Base-by-base conservation (phyloP, 1,284 basidiomycete genomes). In the Naganishia sp. region DNA sequence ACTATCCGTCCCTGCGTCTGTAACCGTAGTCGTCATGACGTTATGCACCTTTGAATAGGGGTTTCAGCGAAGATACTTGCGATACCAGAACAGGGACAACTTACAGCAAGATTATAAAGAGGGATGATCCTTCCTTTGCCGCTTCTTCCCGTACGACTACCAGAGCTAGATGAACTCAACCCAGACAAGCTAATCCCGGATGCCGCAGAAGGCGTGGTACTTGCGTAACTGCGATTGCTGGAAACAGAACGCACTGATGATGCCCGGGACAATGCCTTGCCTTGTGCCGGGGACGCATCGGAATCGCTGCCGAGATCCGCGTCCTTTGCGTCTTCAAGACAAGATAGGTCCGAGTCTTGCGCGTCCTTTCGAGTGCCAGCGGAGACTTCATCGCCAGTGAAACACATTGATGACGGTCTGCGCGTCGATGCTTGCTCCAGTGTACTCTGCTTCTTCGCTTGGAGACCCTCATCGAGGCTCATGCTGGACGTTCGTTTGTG, bases 21-120 rank as follows among this genome's bases (percentile, higher is more conserved):
- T 76, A 39, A 92, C 87, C 65, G 96, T 88, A 35, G 88, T 88
- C 11, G 92, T 89, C 82, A 95, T 85, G 66, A 98, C 91, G 71
- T 91, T 92, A 80, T 99, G 94, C 2, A 79, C 74, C 42, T 45
- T 45, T 31, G 11, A 54, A 66, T 43, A 3, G 55, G 39, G 6
- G 5, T 39, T 51, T 67, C 54, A 54, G 45, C 41, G 54, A n/a
- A 21, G 42, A 9, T 50, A 10, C 28, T 21, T 23, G 13, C 9
- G 17, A 50, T n/a, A 13, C 17, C 6, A 23, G 32, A 35, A 25
- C n/a, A 15, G 4, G 5, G 31, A 6, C 7, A 18, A 46, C 52
- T 45, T 47, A 53, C 61, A 15, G 61, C 41, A 46, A 63, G 52
- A 23, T 54, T 53, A 35, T 63, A 53, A 21, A 63, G 51, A 23